A percentile compares a stretch with the other conserved stretches of the same genome.
Evolutionary conservation across 2,329 filamentous ascomycete genomes (phyloP).

Genomic region (Aureobasidium sp.): DNA sequence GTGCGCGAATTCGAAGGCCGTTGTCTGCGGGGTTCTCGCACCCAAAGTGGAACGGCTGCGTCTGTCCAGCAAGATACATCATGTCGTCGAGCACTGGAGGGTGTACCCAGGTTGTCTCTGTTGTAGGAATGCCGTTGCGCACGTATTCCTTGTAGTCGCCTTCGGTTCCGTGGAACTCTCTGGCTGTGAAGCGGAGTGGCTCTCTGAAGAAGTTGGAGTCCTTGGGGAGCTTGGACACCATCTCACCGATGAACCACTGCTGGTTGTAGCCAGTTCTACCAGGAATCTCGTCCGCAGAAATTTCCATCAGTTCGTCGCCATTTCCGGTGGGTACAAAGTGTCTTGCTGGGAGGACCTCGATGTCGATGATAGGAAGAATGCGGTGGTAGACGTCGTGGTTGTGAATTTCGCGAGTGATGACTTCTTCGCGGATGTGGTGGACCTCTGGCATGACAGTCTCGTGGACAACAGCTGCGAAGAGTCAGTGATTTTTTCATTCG

Average conservation of each 20-base stretch:
- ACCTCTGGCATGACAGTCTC: conserved; percentile 38
- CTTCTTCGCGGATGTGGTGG: conserved; percentile 41
- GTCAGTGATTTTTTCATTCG: background rate
- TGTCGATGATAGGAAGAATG: conserved; percentile 45
- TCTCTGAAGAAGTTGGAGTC: conserved; percentile 14
- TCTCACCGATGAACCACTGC: conserved; percentile 27
- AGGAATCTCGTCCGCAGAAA: conserved; percentile 37
- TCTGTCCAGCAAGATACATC: conserved; percentile 27
- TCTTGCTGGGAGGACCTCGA: conserved; percentile 44
- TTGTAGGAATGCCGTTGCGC: conserved; percentile 34
- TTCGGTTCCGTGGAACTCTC: conserved; percentile 31
- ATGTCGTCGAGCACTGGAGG: conserved; percentile 34
- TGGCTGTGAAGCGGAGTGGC: conserved; percentile 27
- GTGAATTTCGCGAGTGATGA: conserved; percentile 47
- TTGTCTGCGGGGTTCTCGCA: conserved; percentile 18
- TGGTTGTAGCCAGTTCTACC: conserved; percentile 22
- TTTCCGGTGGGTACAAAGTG: conserved; percentile 40
- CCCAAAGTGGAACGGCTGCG: conserved; percentile 25
- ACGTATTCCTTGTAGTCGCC: conserved; percentile 34
- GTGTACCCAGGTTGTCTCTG: conserved; percentile 39
- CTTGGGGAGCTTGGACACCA: conserved; percentile 21
- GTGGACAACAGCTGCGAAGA: conserved; percentile 39
- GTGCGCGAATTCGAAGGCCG: conserved; percentile 19
- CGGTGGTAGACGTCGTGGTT: conserved; percentile 46
- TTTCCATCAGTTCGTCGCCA: conserved; percentile 33